Evolutionary conservation across 306 rosid species (phyloP), one percentile per base, ranked within the genome.

Genomic region (Cucumis cinereus): DNA sequence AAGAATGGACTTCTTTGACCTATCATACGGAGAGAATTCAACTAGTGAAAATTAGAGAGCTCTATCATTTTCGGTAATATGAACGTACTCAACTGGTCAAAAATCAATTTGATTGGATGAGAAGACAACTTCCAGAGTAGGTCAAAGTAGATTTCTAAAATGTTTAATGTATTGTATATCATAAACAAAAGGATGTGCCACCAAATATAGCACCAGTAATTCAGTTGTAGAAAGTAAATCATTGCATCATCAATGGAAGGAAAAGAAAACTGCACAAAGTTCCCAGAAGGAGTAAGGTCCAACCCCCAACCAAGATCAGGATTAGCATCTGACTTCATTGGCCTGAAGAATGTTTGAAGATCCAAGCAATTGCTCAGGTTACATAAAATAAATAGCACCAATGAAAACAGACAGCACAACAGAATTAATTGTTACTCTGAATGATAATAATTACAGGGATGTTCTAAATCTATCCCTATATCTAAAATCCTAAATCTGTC

Each of bases 331-430:
- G 74, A 82, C 64, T 74, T 53, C 79, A 77, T 60, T 67, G 81
- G 80, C 58, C n/a, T n/a, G 47, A 81, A 78, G 85, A 81, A 83
- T 83, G 79, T 79, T 74, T 79, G 79, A 79, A 75, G 77, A 88
- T 81, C 87, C 87, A 83, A 86, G 92, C 93, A 90, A 90, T 90
- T 85, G 94, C 93, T 85, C 81, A 52, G 82, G 86, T 84, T 78
- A 82, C 84, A 85, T 84, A 81, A 75, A 90, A 91, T 85, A 74
- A 81, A 79, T 86, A 89, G 87, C 88, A 79, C 86, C 80, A 85
- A 81, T 79, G 82, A 83, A 80, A 81, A 68, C 85, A 88, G 87
- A 66, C 55, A 77, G 85, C 83, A 88, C 84, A 87, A 78, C 89
- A 84, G 88, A 90, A 85, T 81, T 79, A 79, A 81, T 54, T 76